Evolutionary conservation across 2,329 filamentous ascomycete genomes (phyloP), one percentile per base, ranked within the genome.

Genomic region (Macrophomina phaseolina): DNA sequence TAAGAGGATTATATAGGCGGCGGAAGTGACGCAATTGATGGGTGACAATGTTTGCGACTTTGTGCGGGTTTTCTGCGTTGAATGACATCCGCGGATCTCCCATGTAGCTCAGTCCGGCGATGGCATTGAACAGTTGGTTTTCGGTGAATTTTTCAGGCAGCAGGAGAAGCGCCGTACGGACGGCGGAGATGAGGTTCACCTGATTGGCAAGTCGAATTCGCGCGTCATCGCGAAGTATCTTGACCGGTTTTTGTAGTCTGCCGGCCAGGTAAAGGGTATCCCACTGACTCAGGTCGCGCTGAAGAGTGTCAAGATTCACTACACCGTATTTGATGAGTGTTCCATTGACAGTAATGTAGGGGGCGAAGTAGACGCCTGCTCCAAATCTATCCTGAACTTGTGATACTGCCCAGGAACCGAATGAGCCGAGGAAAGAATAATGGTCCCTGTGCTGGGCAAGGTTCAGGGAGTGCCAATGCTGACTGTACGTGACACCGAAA

Each of bases 241-340:
- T 98, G 79, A 97, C 95, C 1, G 95, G 95, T 78, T 99, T 99
- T 70, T 99, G 95, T 63, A 99, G 85, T 40, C 95, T 91, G 4
- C 95, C 95, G 5, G 96, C 95, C n/a, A 99, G 87, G 78, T 99
- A 99, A 32, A 99, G 84, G 0, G 93, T 97, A 69, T 97, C 90
- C 95, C 95, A 99, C 67, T 93, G 89, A 36, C 89, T 91, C 30
- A 99, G 86, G 76, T 99, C 95, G 49, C 85, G 86, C 73, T 93
- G 94, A 16, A 99, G 83, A 2, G 94, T 97, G 75, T 96, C 90
- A 70, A 98, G 86, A 74, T 96, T 97, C 51, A 97, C 96, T 28
- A 99, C 95, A 23, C 94, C 95, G 74, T 99, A 99, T 81, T 99
- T 99, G 79, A 99, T 95, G 74, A 98, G 85, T 69, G 93, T 96